Evolutionary conservation across 305 asterid species (phyloP).

Genomic region (Rubia balearica): DNA sequence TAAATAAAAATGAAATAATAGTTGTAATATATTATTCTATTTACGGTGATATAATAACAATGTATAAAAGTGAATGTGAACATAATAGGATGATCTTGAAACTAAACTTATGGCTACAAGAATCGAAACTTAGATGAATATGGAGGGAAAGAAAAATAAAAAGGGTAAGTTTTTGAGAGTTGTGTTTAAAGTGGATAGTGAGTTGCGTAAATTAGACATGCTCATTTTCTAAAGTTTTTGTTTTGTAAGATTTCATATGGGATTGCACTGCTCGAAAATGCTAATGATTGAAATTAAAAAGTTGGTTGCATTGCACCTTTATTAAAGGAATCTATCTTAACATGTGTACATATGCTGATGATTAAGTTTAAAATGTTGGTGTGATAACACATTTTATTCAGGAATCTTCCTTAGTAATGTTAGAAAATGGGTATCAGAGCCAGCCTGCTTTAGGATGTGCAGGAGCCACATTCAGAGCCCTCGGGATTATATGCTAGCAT

Average conservation of each 20-base stretch:
- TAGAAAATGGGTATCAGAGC: neutral
- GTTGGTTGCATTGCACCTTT: neutral
- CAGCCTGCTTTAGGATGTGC: neutral
- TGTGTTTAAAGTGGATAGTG: neutral
- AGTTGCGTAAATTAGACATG: neutral
- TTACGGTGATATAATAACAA: neutral
- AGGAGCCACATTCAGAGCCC: too few species aligned
- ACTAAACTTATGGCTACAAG: neutral
- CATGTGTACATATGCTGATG: neutral
- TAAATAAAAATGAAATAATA: too few species aligned
- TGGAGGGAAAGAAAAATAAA: neutral
- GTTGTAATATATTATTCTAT: neutral
- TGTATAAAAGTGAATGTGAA: neutral
- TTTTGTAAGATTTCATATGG: neutral
- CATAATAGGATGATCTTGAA: neutral
- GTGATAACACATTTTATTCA: neutral
- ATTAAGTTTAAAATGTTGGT: neutral
- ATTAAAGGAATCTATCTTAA: neutral
- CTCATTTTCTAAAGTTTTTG: neutral
- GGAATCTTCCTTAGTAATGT: neutral
- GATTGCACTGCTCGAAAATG: neutral
- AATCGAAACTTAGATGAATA: neutral
- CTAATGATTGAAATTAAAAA: neutral
- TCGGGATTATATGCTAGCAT: neutral
- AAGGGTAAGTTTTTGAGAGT: neutral